Evolutionary conservation across 306 rosid genomes (phyloP).

Genomic region (Corylus avellana): DNA sequence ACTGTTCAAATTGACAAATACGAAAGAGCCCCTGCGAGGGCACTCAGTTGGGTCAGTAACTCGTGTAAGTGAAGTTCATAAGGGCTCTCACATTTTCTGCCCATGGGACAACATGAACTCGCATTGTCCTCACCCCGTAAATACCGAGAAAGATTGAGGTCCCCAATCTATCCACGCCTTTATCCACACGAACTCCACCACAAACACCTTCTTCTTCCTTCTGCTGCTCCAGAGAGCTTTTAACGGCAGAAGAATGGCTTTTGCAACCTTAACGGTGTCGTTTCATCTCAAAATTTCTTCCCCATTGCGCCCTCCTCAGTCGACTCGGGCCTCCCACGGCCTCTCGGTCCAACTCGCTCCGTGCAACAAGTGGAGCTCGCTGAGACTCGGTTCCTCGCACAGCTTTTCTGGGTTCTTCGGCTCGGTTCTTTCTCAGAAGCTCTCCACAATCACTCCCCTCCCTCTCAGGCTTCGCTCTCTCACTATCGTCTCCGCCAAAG

Average conservation of each 20-base stretch:
- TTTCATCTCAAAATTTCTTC: conserved; percentile 32
- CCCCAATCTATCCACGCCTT: not conserved
- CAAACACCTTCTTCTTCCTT: not conserved
- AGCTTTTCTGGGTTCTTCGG: conserved; percentile 50
- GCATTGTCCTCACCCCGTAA: conserved; percentile 18
- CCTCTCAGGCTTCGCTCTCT: conserved; percentile 47
- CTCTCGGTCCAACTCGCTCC: conserved; percentile 41
- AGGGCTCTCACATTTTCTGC: no score
- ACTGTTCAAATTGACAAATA: no score
- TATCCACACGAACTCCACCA: conserved; percentile 21
- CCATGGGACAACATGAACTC: no score
- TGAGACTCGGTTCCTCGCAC: conserved; percentile 50
- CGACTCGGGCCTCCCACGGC: conserved; percentile 33
- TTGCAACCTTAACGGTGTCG: conserved; percentile 43
- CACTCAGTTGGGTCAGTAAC: no score
- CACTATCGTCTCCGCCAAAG: conserved; percentile 72
- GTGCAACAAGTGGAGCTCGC: conserved; percentile 35
- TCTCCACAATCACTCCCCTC: conserved; percentile 20
- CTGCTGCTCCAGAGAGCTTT: not conserved
- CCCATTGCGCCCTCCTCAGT: conserved; percentile 25
- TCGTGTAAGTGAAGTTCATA: no score
- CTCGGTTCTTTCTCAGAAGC: conserved; percentile 46
- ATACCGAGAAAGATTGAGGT: conserved; percentile 10
- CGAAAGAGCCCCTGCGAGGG: no score
- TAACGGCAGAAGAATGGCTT: conserved; percentile 48